Base-by-base conservation (phyloP, 768 basidiomycete genomes). In the Termitomyces heimii region DNA sequence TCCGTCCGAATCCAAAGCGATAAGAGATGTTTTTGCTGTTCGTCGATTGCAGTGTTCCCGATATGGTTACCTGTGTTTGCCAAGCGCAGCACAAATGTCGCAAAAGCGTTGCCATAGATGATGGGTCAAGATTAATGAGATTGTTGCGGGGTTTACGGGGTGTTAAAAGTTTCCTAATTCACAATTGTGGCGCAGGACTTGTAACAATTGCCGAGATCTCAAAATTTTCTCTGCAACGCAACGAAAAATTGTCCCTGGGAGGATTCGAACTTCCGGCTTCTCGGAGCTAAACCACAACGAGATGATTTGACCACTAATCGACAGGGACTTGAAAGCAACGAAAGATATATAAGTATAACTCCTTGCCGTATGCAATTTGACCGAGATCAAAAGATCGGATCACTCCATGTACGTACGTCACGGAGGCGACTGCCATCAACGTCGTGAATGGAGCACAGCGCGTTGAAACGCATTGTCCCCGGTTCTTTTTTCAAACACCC, bases 251-350 rank as follows among this genome's bases (percentile, higher is more conserved):
- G 65, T 66, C 65, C 63, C 65, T 63, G 53, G 65, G 65, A 64
- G 63, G 65, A 66, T 64, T 66, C 65, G 65, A 66, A 66, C 65
- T 66, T 66, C 65, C 63, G 63, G 63, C 63, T 64, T 64, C 63
- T 64, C 63, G 63, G 63, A 59, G 48, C 34, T 1, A 40, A 34
- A 43, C 63, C 63, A 64, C 63, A 64, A 64, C 63, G 56, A 63
- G 57, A 63, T 61, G 62, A 62, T 60, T 62, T 60, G 42, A 60
- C 62, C 62, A 63, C 62, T 63, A 60, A 50, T 63, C 62, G 62
- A 60, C 62, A 63, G 48, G 59, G 62, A 60, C 60, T 18, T 28
- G n/a, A n/a, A n/a, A n/a, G n/a, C n/a, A n/a, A n/a, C n/a, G n/a
- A n/a, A n/a, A n/a, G n/a, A n/a, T n/a, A n/a, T n/a, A n/a, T n/a